Evolutionary conservation across 352 stramenopile species (phyloP), one percentile per base, ranked within the genome.

Genomic region (Pythium phragmiticola): DNA sequence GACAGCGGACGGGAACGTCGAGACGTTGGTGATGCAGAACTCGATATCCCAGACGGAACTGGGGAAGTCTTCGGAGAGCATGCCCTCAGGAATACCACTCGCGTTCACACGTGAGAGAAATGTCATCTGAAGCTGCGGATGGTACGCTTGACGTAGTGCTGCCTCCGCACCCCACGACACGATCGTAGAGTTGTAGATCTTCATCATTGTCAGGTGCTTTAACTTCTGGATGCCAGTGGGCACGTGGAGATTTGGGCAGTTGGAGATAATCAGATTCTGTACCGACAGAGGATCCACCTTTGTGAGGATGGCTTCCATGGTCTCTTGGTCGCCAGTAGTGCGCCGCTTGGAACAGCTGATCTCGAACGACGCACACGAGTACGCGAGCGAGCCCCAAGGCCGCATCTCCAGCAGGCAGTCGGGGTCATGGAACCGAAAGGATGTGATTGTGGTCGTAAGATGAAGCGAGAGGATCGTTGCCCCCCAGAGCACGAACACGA

Each of bases 321-420:
- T 7, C 4, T 57, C 33, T 5, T 3, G 16, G 8, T 45, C 30
- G 14, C 50, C 50, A 7, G 0, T 8, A 5, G n/a, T 45, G 4
- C 14, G 28, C 7, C 30, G 33, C 33, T 57, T 36, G 8, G 30
- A 58, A 47, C 68, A 75, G 36, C 60, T 75, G 12, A 72, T 54
- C 23, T 75, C 63, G 0, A 69, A 23, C 9, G 63, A 48, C 0
- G 59, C 43, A 21, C 68, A 75, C 11, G 58, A 55, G 54, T 72
- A 72, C 17, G 16, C 12, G 2, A 30, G 43, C n/a, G 54, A 50
- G 0, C 41, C 42, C 52, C 61, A 65, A 7, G 63, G 68, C 12
- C 59, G 43, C 63, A 71, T 49, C 55, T 74, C 68, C 0, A 72
- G 37, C 0, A 70, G 23, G 21, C 67, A 74, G 14, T 49, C 57